Conservation (phyloP, 352 stramenopile genomes). For the Phytophthora podocarpi region DNA sequence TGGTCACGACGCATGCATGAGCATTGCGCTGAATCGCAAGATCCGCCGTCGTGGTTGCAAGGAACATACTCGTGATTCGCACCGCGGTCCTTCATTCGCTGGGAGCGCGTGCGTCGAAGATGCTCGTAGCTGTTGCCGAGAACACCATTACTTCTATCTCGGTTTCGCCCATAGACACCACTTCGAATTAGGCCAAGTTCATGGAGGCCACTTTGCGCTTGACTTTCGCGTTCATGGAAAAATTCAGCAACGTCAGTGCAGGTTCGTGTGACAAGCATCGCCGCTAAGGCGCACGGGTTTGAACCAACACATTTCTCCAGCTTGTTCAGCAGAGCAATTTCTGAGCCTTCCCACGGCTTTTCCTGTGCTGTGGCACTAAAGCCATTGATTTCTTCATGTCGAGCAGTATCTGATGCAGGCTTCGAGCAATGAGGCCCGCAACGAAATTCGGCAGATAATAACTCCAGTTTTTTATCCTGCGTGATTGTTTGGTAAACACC, state of each 20-base stretch:
- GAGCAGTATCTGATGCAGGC: neutral
- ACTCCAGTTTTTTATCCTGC: constrained; percentile 22
- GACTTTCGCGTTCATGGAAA: constrained; percentile 11
- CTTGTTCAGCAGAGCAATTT: constrained; percentile 53
- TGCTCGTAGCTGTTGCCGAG: constrained; percentile 74
- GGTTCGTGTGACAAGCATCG: constrained; percentile 44
- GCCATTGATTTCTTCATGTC: neutral
- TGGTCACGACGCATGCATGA: constrained; percentile 85
- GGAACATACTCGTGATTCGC: constrained; percentile 78
- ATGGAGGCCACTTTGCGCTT: constrained; percentile 11
- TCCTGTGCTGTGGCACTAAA: neutral
- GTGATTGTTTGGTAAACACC: constrained; percentile 51
- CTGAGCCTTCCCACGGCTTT: constrained; percentile 42
- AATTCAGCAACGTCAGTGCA: constrained; percentile 47
- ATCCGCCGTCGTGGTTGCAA: constrained; percentile 57
- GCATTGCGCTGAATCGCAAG: constrained; percentile 71
- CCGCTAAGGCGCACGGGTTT: constrained; percentile 49
- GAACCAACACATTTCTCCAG: constrained; percentile 40
- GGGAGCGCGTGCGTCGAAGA: constrained; percentile 64
- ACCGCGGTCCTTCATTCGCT: constrained; percentile 84
- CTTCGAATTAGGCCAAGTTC: constrained; percentile 20
- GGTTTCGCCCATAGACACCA: constrained; percentile 18
- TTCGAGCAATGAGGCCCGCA: constrained; percentile 42
- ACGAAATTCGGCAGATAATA: constrained; percentile 29
- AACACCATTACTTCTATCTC: constrained; percentile 39